Conservation (phyloP, 768 basidiomycete genomes). For the Coprinopsis strossmayeri region DNA sequence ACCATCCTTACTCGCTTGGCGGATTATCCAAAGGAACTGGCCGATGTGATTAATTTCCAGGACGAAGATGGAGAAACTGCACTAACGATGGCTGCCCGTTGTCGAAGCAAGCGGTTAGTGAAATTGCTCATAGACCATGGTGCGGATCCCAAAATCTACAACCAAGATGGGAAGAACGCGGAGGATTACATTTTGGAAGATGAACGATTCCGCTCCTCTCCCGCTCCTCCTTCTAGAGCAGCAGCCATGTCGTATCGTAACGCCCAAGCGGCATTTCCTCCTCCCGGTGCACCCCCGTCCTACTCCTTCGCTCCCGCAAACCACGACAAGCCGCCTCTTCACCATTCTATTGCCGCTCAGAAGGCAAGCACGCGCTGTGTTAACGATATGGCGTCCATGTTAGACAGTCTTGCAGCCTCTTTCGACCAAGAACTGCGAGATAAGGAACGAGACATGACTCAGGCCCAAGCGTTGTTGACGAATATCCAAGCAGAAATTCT, state of each 20-base stretch:
- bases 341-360: constrained; percentile 81
- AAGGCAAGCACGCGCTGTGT: constrained; percentile 80
- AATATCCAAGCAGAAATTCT: constrained; percentile 89
- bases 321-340: constrained; percentile 66
- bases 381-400: constrained; percentile 77
- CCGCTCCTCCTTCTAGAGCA: constrained; percentile 65
- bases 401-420: constrained; percentile 81
- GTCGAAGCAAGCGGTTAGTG: constrained; percentile 90
- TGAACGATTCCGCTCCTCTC: constrained; percentile 92
- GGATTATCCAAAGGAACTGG: constrained; percentile 92
- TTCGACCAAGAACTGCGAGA: constrained; percentile 91
- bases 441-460: constrained; percentile 86
- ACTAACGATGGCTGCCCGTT: constrained; percentile 92
- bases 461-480: constrained; percentile 78
- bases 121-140: constrained; percentile 95
- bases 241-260: constrained; percentile 69
- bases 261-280: constrained; percentile 53
- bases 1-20: constrained; percentile 81
- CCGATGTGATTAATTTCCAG: constrained; percentile 98
- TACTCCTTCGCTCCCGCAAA: constrained; percentile 43
- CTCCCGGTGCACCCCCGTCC: constrained; percentile 30
- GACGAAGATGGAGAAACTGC: constrained; percentile 99
- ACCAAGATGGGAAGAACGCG: constrained; percentile 92
- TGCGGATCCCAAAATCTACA: constrained; percentile 91
- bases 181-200: constrained; percentile 99